These are phyloP conservation scores for Amesomyces nigricolor DNA, from an alignment of 2,329 filamentous ascomycete genomes.

Conservation along the genomic window DNA sequence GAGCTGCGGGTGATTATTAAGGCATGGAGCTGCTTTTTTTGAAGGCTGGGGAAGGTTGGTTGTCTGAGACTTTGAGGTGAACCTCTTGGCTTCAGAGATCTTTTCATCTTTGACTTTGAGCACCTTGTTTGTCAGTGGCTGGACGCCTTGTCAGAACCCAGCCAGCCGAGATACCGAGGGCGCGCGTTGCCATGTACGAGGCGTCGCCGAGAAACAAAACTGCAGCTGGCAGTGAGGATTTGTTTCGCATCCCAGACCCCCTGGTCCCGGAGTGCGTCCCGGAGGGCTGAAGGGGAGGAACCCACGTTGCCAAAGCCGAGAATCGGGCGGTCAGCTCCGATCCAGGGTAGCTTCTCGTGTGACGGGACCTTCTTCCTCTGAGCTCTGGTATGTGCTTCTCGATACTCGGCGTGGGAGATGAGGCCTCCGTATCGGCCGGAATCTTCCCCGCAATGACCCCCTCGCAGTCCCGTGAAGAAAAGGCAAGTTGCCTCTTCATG, in stretches of 20 bases:
- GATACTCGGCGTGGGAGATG: too few relatives aligned
- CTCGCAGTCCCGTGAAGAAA: not conserved
- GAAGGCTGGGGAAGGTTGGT: too few relatives aligned
- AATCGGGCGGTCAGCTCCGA: not conserved
- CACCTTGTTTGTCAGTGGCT: not conserved
- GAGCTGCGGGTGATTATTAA: not conserved
- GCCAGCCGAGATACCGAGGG: not conserved
- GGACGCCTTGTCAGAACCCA: not conserved
- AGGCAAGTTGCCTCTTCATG: not conserved
- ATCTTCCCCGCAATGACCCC: not conserved
- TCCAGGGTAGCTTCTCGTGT: not conserved
- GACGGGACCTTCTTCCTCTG: too few relatives aligned
- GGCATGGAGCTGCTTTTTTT: not conserved
- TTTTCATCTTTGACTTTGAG: not conserved
- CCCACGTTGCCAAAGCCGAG: not conserved
- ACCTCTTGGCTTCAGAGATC: too few relatives aligned
- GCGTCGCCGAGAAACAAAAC: not conserved
- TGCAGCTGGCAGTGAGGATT: not conserved
- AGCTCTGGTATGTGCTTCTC: too few relatives aligned
- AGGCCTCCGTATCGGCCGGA: too few relatives aligned
- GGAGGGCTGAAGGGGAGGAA: not conserved
- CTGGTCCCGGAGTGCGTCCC: not conserved
- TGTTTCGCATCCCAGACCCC: slow-evolving; percentile 1
- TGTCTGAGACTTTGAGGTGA: too few relatives aligned
- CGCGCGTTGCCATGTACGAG: not conserved